phyloP scores from a whole-genome alignment of 1,284 basidiomycete genomes.

The Cystobasidium pallidum region DNA sequence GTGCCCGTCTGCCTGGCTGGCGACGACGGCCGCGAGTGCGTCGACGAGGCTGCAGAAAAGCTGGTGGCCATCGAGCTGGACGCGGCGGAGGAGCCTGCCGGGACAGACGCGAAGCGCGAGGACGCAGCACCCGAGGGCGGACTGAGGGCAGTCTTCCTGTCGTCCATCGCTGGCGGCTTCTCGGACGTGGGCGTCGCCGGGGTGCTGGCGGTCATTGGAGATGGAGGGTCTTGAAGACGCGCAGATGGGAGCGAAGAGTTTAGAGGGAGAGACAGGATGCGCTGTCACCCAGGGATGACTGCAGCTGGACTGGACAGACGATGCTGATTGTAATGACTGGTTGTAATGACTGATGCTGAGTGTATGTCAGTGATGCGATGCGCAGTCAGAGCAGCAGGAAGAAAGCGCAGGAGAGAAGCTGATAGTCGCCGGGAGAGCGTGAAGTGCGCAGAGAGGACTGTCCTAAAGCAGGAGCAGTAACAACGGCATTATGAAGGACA shows the following conservation, averaged over 20 bases:
- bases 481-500: background rate
- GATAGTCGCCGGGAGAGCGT: background rate
- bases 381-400: too few species aligned
- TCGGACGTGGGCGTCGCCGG: slow-evolving; percentile 8
- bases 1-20: background rate
- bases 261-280: too few species aligned
- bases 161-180: background rate
- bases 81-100: background rate
- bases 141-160: background rate
- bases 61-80: background rate
- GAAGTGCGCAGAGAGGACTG: background rate
- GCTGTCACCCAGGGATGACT: too few species aligned
- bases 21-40: slow-evolving; percentile 24
- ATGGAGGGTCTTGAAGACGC: slow-evolving; percentile 2
- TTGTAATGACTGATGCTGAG: too few species aligned
- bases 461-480: background rate
- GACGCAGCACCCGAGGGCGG: slow-evolving; percentile 1
- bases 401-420: background rate
- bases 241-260: background rate
- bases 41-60: slow-evolving; percentile 9
- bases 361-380: too few species aligned
- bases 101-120: slow-evolving; percentile 7
- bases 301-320: too few species aligned
- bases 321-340: too few species aligned
- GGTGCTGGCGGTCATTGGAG: background rate